Conservation (phyloP, 805 yeast genomes). For the Monosporozyma aerobia region DNA sequence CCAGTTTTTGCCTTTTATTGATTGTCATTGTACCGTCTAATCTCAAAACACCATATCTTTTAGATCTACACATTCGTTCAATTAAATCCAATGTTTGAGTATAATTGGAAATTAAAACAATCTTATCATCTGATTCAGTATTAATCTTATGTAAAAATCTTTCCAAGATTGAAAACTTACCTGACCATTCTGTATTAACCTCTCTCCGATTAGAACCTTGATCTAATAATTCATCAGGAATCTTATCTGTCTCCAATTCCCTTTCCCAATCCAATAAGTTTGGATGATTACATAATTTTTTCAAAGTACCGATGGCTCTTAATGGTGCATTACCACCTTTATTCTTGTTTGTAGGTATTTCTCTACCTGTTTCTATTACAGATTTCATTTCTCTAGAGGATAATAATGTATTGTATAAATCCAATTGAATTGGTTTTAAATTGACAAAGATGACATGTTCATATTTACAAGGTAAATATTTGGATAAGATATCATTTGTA, state of each 20-base stretch:
- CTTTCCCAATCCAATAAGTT: conserved; percentile 67
- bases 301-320: conserved; percentile 79
- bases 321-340: conserved; percentile 50
- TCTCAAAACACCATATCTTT: conserved; percentile 67
- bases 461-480: conserved; percentile 89
- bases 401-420: conserved; percentile 63
- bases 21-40: conserved; percentile 91
- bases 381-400: conserved; percentile 69
- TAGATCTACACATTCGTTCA: conserved; percentile 71
- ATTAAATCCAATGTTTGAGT: conserved; percentile 90
- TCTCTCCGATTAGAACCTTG: conserved; percentile 33
- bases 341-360: not conserved
- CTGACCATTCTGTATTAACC: conserved; percentile 74
- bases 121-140: conserved; percentile 83
- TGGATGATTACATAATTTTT: conserved; percentile 92
- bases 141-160: conserved; percentile 72
- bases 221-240: conserved; percentile 52
- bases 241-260: conserved; percentile 56
- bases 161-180: conserved; percentile 77
- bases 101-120: conserved; percentile 88
- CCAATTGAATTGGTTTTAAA: conserved; percentile 65
- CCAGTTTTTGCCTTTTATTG: conserved; percentile 85
- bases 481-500: conserved; percentile 88
- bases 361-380: conserved; percentile 28
- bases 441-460: conserved; percentile 95